Base-by-base conservation (phyloP, 768 basidiomycete genomes). In the Holtermannia corniformis region DNA sequence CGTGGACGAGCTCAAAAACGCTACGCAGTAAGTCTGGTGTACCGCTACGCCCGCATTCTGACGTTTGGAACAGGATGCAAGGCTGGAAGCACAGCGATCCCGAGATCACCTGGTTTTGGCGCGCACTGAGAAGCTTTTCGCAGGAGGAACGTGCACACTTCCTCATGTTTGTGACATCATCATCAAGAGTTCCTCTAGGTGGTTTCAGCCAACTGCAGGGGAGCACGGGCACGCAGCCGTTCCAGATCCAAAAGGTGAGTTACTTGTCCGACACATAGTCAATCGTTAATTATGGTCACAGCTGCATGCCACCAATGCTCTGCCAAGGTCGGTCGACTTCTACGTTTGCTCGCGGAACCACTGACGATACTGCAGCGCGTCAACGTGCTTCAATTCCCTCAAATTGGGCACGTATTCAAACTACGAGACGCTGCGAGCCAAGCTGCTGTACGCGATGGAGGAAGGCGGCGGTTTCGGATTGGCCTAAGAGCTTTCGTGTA, bases 71-170 rank as follows among this genome's bases (percentile, higher is more conserved):
- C 55, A 70, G 63, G 44, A 49, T 71, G 44, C 67, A 65, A 49
- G 67, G 67, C 26, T 74, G 68, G 67, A 70, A 71, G 47, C 44
- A 64, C 28, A 64, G 60, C 13, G 92, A 99, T 70, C 88, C 93
- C 4, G 91, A 93, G 64, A 91, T 97, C 55, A 84, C 87, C 24
- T 99, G 92, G 92, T 96, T 90, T 86, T 99, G 95, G 95, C 81
- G 95, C 59, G 93, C 93, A 1, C 80, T 99, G 41, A 90, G 97
- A 73, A 93, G 90, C 7, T 96, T 96, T 76, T 89, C 86, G 60
- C 86, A 93, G 27, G 92, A 96, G 63, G 95, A 99, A 73, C 79
- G 90, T 51, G 91, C 95, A 26, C 91, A 95, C 72, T 88, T 99
- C 43, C 78, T 99, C 52, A 93, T 92, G 76, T 99, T 99, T 73